A percentile compares a stretch with the other conserved stretches of the same genome.
Conservation (phyloP, 345 rosid genomes). For the Lepidium didymum region DNA sequence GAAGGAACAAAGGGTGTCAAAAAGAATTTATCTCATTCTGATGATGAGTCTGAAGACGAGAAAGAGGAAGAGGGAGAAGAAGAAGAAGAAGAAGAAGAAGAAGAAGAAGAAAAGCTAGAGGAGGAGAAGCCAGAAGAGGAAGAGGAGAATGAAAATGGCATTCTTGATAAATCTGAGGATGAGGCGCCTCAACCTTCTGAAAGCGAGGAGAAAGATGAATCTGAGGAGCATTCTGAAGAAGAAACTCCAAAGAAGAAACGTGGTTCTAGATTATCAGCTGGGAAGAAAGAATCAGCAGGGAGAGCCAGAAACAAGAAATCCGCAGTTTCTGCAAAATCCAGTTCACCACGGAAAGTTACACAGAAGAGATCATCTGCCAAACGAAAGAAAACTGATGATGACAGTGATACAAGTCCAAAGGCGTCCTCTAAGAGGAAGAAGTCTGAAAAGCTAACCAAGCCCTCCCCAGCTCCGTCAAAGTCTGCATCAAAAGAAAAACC, state of each 20-base stretch:
- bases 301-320: conserved; percentile 51
- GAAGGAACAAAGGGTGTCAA: conserved; percentile 32
- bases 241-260: conserved; percentile 51
- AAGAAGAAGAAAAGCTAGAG: conserved; percentile 50
- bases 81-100: conserved; percentile 45
- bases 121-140: conserved; percentile 42
- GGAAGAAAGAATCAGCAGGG: conserved; percentile 50
- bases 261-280: conserved; percentile 34
- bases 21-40: conserved; percentile 39
- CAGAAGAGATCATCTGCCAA: conserved; percentile 46
- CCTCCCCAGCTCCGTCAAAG: conserved; percentile 44
- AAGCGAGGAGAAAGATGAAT: conserved; percentile 51
- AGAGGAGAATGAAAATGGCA: conserved; percentile 45
- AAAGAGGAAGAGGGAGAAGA: conserved; percentile 42
- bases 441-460: conserved; percentile 35
- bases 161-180: conserved; percentile 27
- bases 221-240: conserved; percentile 64
- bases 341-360: conserved; percentile 46
- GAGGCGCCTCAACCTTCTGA: conserved; percentile 51
- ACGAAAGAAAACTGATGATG: conserved; percentile 44
- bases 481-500: conserved; percentile 61
- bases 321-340: conserved; percentile 29
- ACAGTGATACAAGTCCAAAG: conserved; percentile 52
- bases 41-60: conserved; percentile 39
- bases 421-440: conserved; percentile 57